Base-by-base conservation (phyloP, 352 stramenopile species). In the Phytopythium aichiense region DNA sequence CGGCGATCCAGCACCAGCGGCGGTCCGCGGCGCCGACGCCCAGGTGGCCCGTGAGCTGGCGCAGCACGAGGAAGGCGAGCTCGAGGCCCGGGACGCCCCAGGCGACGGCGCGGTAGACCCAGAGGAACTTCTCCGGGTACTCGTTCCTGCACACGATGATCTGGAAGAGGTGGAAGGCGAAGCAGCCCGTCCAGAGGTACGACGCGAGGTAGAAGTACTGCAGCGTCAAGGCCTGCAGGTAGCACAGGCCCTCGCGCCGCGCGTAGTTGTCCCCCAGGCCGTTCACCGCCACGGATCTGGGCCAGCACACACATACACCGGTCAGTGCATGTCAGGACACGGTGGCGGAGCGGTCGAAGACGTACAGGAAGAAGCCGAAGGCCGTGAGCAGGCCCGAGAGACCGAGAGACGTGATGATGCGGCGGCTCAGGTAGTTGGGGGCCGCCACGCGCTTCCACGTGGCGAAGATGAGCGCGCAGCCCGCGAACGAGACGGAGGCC, bases 91-190 rank as follows among this genome's bases (percentile, higher is more conserved):
- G 83, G 6, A 92, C 18, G 0, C 81, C 83, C 83, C 83, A 92
- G n/a, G 77, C 76, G 42, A 89, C 72, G 31, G 71, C 52, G 28
- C 79, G 81, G 69, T 91, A 92, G 5, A 76, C 23, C 68, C 67
- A 74, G n/a, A 91, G 61, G 38, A 84, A 79, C 53, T 74, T 64
- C 62, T 92, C 79, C 2, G 83, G 81, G 61, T 91, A 89, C 48
- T 92, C 83, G 53, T 92, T 91, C 51, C 78, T 86, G 56, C 88
- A 82, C 45, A 91, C 81, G 53, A 94, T 88, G 76, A 94, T 90
- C 66, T 92, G 83, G 71, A 91, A 94, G 60, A 94, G 72, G 65
- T 94, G 81, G 56, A 92, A 92, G 35, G 86, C 86, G 54, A 94
- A 94, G 72, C 86, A 94, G 2, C 71, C 74, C 0, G 86, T 94